Base-by-base conservation (phyloP, 2,329 filamentous ascomycete genomes). In the Trichoderma simmonsii region DNA sequence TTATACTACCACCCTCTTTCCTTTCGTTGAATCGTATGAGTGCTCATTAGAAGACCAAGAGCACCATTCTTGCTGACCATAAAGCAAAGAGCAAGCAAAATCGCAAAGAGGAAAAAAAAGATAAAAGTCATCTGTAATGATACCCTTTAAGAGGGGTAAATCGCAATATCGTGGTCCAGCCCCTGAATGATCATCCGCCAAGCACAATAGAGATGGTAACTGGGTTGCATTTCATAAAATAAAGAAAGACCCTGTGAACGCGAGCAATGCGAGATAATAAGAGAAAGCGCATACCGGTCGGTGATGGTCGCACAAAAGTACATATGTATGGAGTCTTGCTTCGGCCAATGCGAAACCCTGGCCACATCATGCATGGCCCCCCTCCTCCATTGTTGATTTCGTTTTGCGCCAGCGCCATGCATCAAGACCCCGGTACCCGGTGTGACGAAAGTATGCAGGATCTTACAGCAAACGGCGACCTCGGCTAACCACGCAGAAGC, bases 271-370 rank as follows among this genome's bases (percentile, higher is more conserved):
- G 21, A 8, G 24, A 66, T 30, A 21, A 28, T 21, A 56, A 56
- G 26, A 56, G 3, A 28, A 30, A 57, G 32, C 32, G 30, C 32
- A 18, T 24, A 57, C 43, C 30, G 43, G 43, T 39, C 43, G 43
- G 30, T 43, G 11, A 34, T 39, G 51, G 51, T 28, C 14, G 51
- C 30, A 57, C 51, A 5, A 36, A n/a, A 26, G 28, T 28, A 28
- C 28, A 24, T 26, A 18, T 12, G 21, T 30, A 68, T 32, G 54
- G 54, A 36, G 54, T 43, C 28, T 21, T 71, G 15, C 6, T 48
- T 64, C 60, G 51, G 59, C 59, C 68, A 64, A 64, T 71, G 43
- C 68, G 24, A 59, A 21, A 34, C 66, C 57, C 54, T 51, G 26
- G 18, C 62, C 28, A 4, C 39, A 4, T 43, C 36, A 66, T 71